Evolutionary conservation across 2,329 filamentous ascomycete species (phyloP).

Genomic region (Nemania serpens): DNA sequence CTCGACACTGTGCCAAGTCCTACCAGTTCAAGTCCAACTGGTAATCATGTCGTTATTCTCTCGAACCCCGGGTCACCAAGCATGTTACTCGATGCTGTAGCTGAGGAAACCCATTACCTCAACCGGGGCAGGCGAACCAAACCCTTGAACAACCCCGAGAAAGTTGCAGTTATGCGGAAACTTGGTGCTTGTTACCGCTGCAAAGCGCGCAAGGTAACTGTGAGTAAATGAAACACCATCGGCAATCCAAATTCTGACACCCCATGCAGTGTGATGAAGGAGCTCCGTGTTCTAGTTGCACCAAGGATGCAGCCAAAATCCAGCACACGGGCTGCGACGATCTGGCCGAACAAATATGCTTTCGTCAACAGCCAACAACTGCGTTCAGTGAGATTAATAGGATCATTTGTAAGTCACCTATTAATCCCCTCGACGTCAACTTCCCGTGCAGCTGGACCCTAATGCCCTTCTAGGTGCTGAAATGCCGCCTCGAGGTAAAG

Average conservation of each 20-base stretch:
- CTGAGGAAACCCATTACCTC: conserved; percentile 28
- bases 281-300: conserved; percentile 42
- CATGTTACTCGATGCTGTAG: conserved; percentile 27
- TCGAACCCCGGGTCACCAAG: conserved; percentile 32
- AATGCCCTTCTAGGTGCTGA: conserved; percentile 19
- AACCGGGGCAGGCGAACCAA: conserved; percentile 38
- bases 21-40: conserved; percentile 28
- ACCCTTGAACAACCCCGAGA: conserved; percentile 42
- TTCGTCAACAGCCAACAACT: conserved; percentile 30
- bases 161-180: conserved; percentile 56
- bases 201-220: conserved; percentile 53
- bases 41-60: conserved; percentile 31
- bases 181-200: conserved; percentile 55
- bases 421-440: not conserved
- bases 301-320: conserved; percentile 31
- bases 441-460: not conserved
- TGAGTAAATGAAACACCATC: conserved; percentile 42
- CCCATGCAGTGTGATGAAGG: conserved; percentile 44
- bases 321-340: conserved; percentile 22
- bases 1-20: conserved; percentile 33
- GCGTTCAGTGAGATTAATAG: conserved; percentile 35
- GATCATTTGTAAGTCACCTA: conserved; percentile 27
- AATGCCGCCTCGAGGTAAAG: conserved; percentile 23
- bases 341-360: conserved; percentile 38
- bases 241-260: conserved; percentile 28